Evolutionary conservation across 2,329 filamentous ascomycete genomes (phyloP).

Genomic region (Botryotinia convoluta): DNA sequence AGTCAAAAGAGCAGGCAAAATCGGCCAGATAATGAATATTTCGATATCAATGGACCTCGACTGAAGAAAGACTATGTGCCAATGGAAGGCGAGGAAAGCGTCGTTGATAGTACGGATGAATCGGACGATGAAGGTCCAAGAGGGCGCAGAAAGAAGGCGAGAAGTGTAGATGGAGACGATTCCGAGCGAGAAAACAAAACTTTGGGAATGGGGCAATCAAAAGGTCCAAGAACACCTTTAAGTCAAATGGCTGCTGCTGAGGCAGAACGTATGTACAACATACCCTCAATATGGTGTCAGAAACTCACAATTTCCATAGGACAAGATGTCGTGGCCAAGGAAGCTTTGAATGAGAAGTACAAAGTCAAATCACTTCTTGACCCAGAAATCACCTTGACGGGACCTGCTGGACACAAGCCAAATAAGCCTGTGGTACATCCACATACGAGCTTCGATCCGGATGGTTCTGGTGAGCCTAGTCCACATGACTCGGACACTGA

Average conservation of each 20-base stretch:
- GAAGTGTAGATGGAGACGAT: conserved; percentile 35
- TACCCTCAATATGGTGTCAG: neutral
- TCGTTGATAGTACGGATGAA: conserved; percentile 38
- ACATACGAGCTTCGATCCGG: conserved; percentile 73
- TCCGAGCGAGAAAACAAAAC: conserved; percentile 39
- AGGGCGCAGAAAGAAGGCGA: conserved; percentile 53
- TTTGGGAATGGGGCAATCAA: conserved; percentile 38
- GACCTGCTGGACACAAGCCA: conserved; percentile 55
- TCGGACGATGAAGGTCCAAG: conserved; percentile 66
- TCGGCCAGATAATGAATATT: conserved; percentile 29
- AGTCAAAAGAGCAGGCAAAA: conserved; percentile 28
- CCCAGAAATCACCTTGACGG: conserved; percentile 63
- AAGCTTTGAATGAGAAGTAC: conserved; percentile 29
- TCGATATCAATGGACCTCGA: conserved; percentile 24
- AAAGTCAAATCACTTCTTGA: conserved; percentile 45
- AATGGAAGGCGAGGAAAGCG: conserved; percentile 32
- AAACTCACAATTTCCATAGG: conserved; percentile 23
- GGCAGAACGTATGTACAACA: conserved; percentile 65
- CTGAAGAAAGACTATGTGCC: conserved; percentile 36
- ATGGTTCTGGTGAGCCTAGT: conserved; percentile 50
- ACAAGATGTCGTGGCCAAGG: conserved; percentile 27
- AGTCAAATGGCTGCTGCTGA: conserved; percentile 73
- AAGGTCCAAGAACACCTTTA: conserved; percentile 46
- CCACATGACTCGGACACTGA: conserved; percentile 82
- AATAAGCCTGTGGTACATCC: conserved; percentile 68